Conservation (phyloP, 306 rosid species). For the Fragaria vesca region DNA sequence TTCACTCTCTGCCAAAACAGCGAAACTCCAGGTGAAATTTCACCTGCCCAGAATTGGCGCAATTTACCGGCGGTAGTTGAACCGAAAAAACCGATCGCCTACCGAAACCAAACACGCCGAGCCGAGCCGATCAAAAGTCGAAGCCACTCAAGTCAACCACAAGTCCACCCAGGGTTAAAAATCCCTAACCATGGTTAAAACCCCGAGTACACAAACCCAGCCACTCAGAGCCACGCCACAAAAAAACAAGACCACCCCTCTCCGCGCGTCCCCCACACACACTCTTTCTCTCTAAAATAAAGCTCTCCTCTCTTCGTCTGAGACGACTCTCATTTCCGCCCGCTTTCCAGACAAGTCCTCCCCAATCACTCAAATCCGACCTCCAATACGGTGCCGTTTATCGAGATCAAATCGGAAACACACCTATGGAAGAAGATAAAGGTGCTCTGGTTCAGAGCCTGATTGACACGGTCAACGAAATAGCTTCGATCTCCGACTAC, state of each 20-base stretch:
- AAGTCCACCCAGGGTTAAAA: neutral
- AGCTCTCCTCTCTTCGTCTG: neutral
- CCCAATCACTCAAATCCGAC: neutral
- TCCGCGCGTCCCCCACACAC: neutral
- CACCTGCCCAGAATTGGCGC: neutral
- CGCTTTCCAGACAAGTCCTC: neutral
- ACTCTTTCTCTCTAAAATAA: neutral
- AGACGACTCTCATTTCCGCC: neutral
- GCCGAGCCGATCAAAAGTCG: neutral
- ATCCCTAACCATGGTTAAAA: neutral
- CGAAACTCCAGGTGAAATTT: neutral
- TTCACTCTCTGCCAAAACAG: neutral
- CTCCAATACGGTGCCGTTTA: neutral
- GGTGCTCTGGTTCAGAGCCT: slow-evolving; percentile 40
- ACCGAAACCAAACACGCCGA: neutral
- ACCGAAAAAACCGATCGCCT: neutral
- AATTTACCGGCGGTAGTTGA: neutral
- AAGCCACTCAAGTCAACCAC: slow-evolving; percentile 1
- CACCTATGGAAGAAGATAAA: slow-evolving; percentile 69
- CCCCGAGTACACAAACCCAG: neutral
- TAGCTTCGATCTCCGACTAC: slow-evolving; percentile 78
- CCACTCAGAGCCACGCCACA: neutral
- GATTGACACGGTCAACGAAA: slow-evolving; percentile 66
- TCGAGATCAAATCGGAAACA: neutral
- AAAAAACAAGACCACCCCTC: neutral